A percentile compares a stretch with the other conserved stretches of the same genome.
Conservation (phyloP, 2,329 filamentous ascomycete genomes). For the Zasmidium citrigriseum region DNA sequence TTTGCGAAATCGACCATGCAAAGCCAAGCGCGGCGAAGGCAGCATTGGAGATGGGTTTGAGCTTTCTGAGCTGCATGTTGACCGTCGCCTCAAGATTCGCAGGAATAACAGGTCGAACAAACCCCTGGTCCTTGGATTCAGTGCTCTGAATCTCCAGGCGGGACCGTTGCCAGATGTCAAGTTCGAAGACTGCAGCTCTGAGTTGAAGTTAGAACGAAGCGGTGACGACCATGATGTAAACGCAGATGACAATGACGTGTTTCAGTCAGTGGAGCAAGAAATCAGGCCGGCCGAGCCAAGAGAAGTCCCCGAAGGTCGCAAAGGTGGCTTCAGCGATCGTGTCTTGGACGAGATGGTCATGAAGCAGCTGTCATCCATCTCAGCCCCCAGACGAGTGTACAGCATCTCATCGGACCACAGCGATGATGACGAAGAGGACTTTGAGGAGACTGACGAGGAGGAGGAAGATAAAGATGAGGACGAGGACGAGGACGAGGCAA, state of each 20-base stretch:
- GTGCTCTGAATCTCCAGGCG: constrained; percentile 17
- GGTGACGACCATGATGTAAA: neutral
- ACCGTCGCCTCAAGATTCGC: neutral
- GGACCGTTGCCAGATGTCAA: constrained; percentile 31
- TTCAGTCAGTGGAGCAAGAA: neutral
- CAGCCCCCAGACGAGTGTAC: constrained; percentile 25
- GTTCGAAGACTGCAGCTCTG: constrained; percentile 18
- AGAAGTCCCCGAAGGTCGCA: constrained; percentile 5
- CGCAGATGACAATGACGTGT: neutral
- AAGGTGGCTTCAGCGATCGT: constrained; percentile 23
- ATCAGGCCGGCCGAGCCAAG: neutral
- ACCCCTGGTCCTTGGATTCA: constrained; percentile 14
- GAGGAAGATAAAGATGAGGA: constrained; percentile 12
- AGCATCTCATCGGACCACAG: constrained; percentile 22
- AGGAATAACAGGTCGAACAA: constrained; percentile 2
- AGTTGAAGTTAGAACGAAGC: constrained; percentile 9
- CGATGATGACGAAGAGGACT: constrained; percentile 19
- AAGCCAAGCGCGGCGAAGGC: neutral
- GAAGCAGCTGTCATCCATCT: constrained; percentile 29
- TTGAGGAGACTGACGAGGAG: constrained; percentile 16
- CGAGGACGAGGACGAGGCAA: neutral
- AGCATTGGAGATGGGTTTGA: constrained; percentile 26
- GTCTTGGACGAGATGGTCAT: constrained; percentile 19
- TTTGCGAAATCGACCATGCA: constrained; percentile 15
- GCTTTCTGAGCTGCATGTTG: constrained; percentile 18